Conservation (phyloP, 1,284 basidiomycete genomes). For the Leccinum pachyderme region DNA sequence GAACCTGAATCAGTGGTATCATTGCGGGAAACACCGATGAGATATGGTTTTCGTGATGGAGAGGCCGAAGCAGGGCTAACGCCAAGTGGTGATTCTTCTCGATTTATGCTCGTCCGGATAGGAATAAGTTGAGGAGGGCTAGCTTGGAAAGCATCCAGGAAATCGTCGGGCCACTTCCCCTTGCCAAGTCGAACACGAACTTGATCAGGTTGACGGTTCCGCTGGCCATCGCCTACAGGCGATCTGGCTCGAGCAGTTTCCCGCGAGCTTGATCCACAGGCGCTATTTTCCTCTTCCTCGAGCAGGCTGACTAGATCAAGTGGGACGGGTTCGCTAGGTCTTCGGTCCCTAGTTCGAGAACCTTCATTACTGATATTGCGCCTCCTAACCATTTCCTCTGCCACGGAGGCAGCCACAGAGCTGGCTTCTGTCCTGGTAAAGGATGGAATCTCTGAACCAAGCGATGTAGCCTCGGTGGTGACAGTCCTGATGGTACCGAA, state of each 20-base stretch:
- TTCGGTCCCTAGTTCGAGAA: conserved; percentile 49
- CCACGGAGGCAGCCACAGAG: conserved; percentile 41
- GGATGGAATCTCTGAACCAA: conserved; percentile 55
- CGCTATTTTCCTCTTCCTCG: conserved; percentile 68
- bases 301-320: conserved; percentile 65
- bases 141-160: conserved; percentile 55
- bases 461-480: conserved; percentile 72
- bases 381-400: conserved; percentile 47
- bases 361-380: conserved; percentile 34
- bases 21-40: conserved; percentile 45
- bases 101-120: conserved; percentile 29
- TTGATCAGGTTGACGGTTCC: conserved; percentile 33
- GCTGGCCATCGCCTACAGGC: conserved; percentile 15
- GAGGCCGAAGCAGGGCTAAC: conserved; percentile 47
- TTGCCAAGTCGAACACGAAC: conserved; percentile 61
- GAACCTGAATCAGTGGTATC: conserved; percentile 50
- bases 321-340: conserved; percentile 56
- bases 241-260: conserved; percentile 27
- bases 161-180: conserved; percentile 82
- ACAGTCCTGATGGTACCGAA: conserved; percentile 77
- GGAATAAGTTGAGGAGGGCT: conserved; percentile 33
- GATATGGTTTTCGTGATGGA: conserved; percentile 55
- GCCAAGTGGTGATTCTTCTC: conserved; percentile 25
- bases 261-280: conserved; percentile 39
- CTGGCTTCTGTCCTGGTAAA: conserved; percentile 62